Percentiles rank a stretch among this genome's conserved stretches.
These are phyloP conservation scores for Euphorbia tirucalli DNA, from an alignment of 345 rosid species.

Conservation along the genomic window DNA sequence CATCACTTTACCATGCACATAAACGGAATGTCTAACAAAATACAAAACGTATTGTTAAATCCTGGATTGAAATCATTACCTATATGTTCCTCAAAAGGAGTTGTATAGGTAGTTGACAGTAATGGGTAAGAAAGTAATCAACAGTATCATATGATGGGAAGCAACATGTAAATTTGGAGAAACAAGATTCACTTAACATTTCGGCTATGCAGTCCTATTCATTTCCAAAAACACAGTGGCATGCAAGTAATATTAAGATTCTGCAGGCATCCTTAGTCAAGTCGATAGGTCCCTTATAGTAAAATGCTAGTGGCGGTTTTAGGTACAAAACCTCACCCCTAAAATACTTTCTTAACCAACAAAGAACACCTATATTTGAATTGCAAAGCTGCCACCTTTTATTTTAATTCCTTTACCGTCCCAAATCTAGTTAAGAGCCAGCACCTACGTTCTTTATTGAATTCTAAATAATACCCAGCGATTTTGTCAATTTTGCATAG, in stretches of 20 bases:
- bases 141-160: conserved; percentile 1
- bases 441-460: no score
- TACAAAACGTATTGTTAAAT: background rate
- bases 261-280: background rate
- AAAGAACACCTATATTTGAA: background rate
- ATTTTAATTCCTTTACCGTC: no score
- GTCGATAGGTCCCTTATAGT: no score
- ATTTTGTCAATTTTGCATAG: background rate
- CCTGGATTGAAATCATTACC: background rate
- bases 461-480: background rate
- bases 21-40: background rate
- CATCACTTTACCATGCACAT: background rate
- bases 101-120: background rate
- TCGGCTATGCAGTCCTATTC: no score
- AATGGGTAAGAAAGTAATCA: background rate
- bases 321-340: no score
- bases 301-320: background rate
- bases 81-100: background rate
- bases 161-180: background rate
- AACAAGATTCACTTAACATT: no score
- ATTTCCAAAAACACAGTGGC: no score
- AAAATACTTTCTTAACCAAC: no score
- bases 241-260: no score
- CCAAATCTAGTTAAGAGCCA: no score
- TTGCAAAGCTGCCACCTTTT: background rate